Evolutionary conservation across 163 green algal genomes (phyloP).

Genomic region (Coccomyxa subellipsoidea): DNA sequence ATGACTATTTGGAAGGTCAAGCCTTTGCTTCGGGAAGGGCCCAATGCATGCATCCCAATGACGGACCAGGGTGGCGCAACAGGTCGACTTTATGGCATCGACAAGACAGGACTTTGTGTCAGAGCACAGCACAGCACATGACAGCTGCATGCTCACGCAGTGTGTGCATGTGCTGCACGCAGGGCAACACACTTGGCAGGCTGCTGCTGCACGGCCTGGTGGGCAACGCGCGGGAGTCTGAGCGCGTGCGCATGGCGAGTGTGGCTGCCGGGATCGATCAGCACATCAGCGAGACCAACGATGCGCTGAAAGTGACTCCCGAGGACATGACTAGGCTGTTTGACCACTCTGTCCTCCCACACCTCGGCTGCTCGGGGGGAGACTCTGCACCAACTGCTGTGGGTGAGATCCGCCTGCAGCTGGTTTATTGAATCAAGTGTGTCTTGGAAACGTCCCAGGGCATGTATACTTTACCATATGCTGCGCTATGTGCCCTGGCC

Average conservation of each 20-base stretch:
- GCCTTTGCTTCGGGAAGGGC: too few relatives aligned
- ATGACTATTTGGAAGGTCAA: too few relatives aligned
- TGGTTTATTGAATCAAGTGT: background rate
- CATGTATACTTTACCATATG: background rate
- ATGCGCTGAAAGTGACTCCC: background rate
- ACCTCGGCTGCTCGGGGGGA: background rate
- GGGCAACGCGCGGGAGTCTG: background rate
- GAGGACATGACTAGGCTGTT: background rate
- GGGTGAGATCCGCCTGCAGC: background rate
- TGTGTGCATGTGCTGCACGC: background rate
- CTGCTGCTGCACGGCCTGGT: constrained; percentile 2
- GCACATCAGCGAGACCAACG: background rate
- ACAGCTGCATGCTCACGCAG: background rate
- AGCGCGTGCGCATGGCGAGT: background rate
- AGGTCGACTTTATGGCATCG: too few relatives aligned
- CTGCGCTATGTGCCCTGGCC: too few relatives aligned
- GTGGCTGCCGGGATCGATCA: background rate
- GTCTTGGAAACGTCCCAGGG: background rate
- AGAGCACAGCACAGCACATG: background rate
- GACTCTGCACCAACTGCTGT: background rate
- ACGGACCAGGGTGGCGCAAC: too few relatives aligned
- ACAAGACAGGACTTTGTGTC: too few relatives aligned
- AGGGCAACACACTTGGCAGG: background rate
- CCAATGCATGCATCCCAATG: too few relatives aligned
- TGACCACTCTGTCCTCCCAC: background rate